Conservation (phyloP, 2,329 filamentous ascomycete species). For the Phyllosticta capitalensis region DNA sequence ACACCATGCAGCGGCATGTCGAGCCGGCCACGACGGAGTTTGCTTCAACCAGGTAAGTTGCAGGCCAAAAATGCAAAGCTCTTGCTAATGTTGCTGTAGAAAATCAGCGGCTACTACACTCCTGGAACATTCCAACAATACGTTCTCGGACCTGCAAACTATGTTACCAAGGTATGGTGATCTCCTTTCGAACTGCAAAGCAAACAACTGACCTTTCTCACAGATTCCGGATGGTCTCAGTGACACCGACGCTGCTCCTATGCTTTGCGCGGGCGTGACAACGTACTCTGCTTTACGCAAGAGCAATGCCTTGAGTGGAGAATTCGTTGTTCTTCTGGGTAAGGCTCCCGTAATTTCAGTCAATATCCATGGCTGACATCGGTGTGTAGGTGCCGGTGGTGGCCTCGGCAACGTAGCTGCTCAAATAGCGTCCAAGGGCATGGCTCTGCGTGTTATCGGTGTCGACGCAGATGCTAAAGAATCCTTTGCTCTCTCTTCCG, state of each 20-base stretch:
- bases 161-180: slow-evolving; percentile 54
- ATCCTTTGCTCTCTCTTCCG: slow-evolving; percentile 50
- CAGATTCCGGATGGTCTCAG: slow-evolving; percentile 48
- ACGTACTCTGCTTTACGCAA: slow-evolving; percentile 58
- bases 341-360: slow-evolving; percentile 16
- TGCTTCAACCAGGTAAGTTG: slow-evolving; percentile 38
- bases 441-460: slow-evolving; percentile 55
- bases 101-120: slow-evolving; percentile 56
- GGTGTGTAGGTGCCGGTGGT: slow-evolving; percentile 45
- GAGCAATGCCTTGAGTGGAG: slow-evolving; percentile 47
- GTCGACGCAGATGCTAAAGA: slow-evolving; percentile 56
- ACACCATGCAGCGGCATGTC: slow-evolving; percentile 33
- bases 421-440: slow-evolving; percentile 51
- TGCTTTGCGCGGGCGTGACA: slow-evolving; percentile 60
- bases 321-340: slow-evolving; percentile 48
- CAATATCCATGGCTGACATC: neutral
- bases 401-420: slow-evolving; percentile 55
- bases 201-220: neutral
- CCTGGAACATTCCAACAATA: slow-evolving; percentile 66
- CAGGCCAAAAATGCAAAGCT: neutral
- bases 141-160: slow-evolving; percentile 52
- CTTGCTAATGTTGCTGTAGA: slow-evolving; percentile 14
- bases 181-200: neutral
- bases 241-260: slow-evolving; percentile 53
- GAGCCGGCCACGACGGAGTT: slow-evolving; percentile 44